A percentile compares a stretch with the other conserved stretches of the same genome.
phyloP scores from a whole-genome alignment of 2,329 filamentous ascomycete species.

The Emmonsiellopsis sp. region DNA sequence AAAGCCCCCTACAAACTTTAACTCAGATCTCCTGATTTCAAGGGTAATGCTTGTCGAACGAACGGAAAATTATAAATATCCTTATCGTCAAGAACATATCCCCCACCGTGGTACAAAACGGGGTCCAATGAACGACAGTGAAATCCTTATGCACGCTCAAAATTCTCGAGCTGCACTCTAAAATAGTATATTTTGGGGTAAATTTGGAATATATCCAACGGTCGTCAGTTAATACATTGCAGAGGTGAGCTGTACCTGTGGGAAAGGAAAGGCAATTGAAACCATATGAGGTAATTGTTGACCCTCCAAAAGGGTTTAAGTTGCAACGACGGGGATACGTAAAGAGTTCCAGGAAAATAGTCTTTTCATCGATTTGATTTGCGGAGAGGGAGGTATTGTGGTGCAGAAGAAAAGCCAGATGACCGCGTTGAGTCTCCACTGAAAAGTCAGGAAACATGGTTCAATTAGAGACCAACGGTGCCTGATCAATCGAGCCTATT shows the following conservation, averaged over 20 bases:
- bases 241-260: neutral
- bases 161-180: neutral
- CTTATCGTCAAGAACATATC: neutral
- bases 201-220: neutral
- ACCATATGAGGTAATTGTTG: slow-evolving; percentile 3
- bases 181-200: neutral
- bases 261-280: neutral
- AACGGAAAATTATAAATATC: neutral
- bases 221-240: neutral
- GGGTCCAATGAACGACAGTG: slow-evolving; percentile 1
- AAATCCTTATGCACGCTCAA: neutral
- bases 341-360: neutral
- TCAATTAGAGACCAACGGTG: neutral
- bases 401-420: slow-evolving; percentile 1
- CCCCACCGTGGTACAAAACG: neutral
- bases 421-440: neutral
- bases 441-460: neutral
- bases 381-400: neutral
- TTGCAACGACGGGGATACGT: neutral
- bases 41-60: neutral
- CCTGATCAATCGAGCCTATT: neutral
- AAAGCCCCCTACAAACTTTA: slow-evolving; percentile 2
- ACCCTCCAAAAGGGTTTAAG: neutral
- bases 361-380: slow-evolving; percentile 1
- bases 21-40: slow-evolving; percentile 1